Conservation (phyloP, 306 rosid species). For the Calophaca sinica region DNA sequence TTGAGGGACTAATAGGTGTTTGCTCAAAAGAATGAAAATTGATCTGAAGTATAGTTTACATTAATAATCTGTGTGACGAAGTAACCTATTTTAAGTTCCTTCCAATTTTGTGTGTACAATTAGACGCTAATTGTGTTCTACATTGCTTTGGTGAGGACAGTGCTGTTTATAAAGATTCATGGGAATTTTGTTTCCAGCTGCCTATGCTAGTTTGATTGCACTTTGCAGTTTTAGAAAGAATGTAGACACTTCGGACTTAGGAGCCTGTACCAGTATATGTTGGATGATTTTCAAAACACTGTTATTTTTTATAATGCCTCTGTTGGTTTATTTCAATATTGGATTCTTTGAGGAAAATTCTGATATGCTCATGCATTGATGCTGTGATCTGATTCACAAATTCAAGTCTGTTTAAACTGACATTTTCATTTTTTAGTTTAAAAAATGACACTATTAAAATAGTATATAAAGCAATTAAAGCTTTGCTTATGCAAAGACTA, state of each 20-base stretch:
- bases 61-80: background rate
- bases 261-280: constrained; percentile 1
- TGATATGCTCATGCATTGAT: background rate
- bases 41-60: background rate
- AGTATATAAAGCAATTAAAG: constrained; percentile 6
- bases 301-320: background rate
- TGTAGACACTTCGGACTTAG: background rate
- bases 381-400: constrained; percentile 5
- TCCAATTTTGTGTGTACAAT: background rate
- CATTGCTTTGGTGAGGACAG: background rate
- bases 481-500: background rate
- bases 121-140: background rate
- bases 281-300: background rate
- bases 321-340: constrained; percentile 4
- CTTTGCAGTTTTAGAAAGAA: background rate
- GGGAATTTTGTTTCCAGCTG: background rate
- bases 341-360: constrained; percentile 6
- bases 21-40: background rate
- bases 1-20: too few species aligned
- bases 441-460: background rate
- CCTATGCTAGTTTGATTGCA: background rate
- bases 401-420: constrained; percentile 8
- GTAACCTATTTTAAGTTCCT: background rate
- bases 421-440: background rate
- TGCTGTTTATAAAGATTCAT: background rate